Base-by-base conservation (phyloP, 1,284 basidiomycete genomes). In the Malassezia globosa region DNA sequence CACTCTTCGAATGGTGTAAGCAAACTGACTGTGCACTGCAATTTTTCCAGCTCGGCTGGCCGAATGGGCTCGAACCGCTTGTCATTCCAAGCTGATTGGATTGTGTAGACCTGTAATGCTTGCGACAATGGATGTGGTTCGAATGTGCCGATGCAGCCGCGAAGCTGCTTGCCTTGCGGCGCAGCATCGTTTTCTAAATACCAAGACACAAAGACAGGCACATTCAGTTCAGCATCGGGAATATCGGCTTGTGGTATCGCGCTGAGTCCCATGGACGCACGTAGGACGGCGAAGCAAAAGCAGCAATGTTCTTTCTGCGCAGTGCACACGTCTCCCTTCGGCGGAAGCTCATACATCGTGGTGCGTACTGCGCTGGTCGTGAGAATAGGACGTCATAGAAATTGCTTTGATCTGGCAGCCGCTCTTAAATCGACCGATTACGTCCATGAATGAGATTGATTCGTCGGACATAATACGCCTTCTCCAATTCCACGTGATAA, bases 171-270 rank as follows among this genome's bases (percentile, higher is more conserved):
- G n/a, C n/a, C n/a, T n/a, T n/a, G n/a, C n/a, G n/a, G n/a, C 21
- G 35, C 50, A 45, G 33, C 46, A 46, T 27, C 36, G 8, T 13
- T 50, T 24, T 6, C 46, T 46, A 69, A 84, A 74, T 88, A 90
- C 90, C 92, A 97, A 2, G 92, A 96, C 27, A 97, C 87, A 73
- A 97, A 97, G 48, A 97, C 77, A 6, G 89, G 88, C 72, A 88
- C 22, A 7, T 8, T 16, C 33, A 21, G n/a, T 10, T 35, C 22
- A 23, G 23, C 22, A 19, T 7, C 90, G 59, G 33, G 37, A 2
- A 6, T 23, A 34, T 31, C 27, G 23, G 11, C 29, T 11, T 16
- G 11, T 16, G 29, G 29, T 16, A 31, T 31, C 29, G 29, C 29
- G 16, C 29, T 13, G 11, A 31, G 4, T 11, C 29, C 29, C 29